A percentile compares a stretch with the other conserved stretches of the same genome.
phyloP scores from a whole-genome alignment of 2,329 filamentous ascomycete genomes.

The Scytalidium lignicola region DNA sequence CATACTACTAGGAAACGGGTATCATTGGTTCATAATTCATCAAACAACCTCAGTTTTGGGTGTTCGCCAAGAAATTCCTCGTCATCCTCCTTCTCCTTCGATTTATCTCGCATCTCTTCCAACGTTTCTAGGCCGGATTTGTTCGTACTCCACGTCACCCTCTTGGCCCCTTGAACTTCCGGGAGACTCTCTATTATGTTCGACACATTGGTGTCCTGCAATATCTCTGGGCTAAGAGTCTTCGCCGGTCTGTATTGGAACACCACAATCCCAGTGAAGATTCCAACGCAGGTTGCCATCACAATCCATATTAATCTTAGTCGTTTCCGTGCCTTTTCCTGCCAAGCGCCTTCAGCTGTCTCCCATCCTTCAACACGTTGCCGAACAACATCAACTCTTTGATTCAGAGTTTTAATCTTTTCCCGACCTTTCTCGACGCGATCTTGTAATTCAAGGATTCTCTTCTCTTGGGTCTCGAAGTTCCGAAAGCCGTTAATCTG shows the following conservation, averaged over 20 bases:
- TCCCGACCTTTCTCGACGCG: constrained; percentile 56
- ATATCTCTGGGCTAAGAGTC: constrained; percentile 3
- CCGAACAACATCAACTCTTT: constrained; percentile 59
- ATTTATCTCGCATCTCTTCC: constrained; percentile 10
- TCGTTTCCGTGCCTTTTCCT: constrained; percentile 60
- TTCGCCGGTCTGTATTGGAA: constrained; percentile 24
- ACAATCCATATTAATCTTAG: constrained; percentile 60
- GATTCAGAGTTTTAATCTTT: constrained; percentile 54
- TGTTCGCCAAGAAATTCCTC: constrained; percentile 19
- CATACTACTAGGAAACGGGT: no score
- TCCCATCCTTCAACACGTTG: constrained; percentile 64
- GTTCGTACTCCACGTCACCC: constrained; percentile 1
- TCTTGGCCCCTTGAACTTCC: constrained; percentile 14
- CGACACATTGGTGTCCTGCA: constrained; percentile 13
- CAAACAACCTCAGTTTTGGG: constrained; percentile 24
- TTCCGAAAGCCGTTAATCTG: constrained; percentile 52
- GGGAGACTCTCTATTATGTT: constrained; percentile 10
- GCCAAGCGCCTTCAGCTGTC: constrained; percentile 59
- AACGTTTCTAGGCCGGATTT: not conserved
- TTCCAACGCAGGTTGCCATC: constrained; percentile 38
- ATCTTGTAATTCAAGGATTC: constrained; percentile 55
- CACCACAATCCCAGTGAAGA: constrained; percentile 42
- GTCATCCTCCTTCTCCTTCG: constrained; percentile 4
- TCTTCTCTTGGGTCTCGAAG: constrained; percentile 60
- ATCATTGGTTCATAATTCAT: constrained; percentile 22